Evolutionary conservation across 2,329 filamentous ascomycete genomes (phyloP).

Genomic region (Ophiostoma sp.): DNA sequence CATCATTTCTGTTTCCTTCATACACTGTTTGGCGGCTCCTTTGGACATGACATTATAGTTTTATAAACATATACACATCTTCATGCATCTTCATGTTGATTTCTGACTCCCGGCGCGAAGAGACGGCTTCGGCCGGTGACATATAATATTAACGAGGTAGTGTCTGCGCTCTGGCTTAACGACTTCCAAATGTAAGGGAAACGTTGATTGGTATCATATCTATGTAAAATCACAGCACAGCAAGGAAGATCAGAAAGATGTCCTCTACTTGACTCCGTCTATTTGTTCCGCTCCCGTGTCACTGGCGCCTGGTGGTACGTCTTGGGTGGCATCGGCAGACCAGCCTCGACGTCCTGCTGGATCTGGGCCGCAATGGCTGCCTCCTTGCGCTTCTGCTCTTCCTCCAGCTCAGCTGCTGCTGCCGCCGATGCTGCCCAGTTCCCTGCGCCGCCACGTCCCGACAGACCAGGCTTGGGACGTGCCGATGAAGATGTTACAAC

Average conservation of each 20-base stretch:
- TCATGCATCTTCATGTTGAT: not conserved
- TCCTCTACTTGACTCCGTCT: not conserved
- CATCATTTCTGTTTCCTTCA: not conserved
- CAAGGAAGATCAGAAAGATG: no score
- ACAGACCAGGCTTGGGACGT: slow-evolving; percentile 33
- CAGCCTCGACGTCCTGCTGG: slow-evolving; percentile 49
- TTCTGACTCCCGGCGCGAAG: not conserved
- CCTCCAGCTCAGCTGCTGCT: slow-evolving; percentile 34
- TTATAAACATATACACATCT: not conserved
- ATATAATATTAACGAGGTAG: no score
- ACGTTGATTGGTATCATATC: slow-evolving; percentile 15
- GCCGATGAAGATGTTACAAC: slow-evolving; percentile 17
- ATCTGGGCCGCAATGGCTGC: slow-evolving; percentile 47
- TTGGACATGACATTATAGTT: not conserved
- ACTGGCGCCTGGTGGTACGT: slow-evolving; percentile 39
- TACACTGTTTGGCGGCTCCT: slow-evolving; percentile 3
- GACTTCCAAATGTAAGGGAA: not conserved
- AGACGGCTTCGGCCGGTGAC: not conserved
- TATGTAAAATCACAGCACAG: not conserved
- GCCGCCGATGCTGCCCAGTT: slow-evolving; percentile 47
- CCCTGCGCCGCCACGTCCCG: slow-evolving; percentile 59
- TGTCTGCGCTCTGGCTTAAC: not conserved
- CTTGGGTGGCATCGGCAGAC: slow-evolving; percentile 48
- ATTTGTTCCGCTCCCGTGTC: slow-evolving; percentile 24
- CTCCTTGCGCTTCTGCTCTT: slow-evolving; percentile 37